Base-by-base conservation (phyloP, 495 filamentous ascomycete species). In the Aspergillus indologenus region DNA sequence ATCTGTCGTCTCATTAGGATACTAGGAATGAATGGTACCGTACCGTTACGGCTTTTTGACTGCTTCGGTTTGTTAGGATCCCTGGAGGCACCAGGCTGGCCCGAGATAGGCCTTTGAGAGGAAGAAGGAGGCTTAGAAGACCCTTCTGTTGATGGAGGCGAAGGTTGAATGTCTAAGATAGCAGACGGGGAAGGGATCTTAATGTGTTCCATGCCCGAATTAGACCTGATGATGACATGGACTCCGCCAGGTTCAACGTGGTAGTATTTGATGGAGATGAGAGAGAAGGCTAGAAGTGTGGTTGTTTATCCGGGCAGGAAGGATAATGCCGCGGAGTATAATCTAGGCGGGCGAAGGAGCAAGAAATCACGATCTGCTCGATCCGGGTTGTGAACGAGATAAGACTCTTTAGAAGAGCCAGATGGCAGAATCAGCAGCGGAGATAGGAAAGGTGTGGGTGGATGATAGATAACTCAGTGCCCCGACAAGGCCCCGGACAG, bases 1-100 rank as follows among this genome's bases (percentile, higher is more conserved):
- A 29, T 51, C 17, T n/a, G 40, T 20, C 21, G 29, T 40, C 5
- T 31, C 21, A 23, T 12, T 17, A 43, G 22, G 53, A 18, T 47
- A 20, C n/a, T 54, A 60, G 51, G 58, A 65, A 18, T 59, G 26
- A 51, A 56, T 54, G 45, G 51, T 61, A 66, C 72, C 81, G 58
- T 85, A 90, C 89, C 89, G 80, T 91, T 91, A 64, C 89, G 85
- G 72, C 89, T 91, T 68, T 92, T 92, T 50, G 86, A 88, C 72
- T 91, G 89, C 64, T 91, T 92, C 8, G 85, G 84, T 64, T 89
- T 91, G 29, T 68, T 68, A 57, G 68, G 65, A 50, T 47, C 23
- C 45, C 59, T 63, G 11, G 58, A 59, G 19, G 65, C 57, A 57
- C 57, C 50, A 51, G 61, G 57, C 60, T 65, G 64, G 56, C 59